Conservation (phyloP, 2,329 filamentous ascomycete species). For the Penicillium janthinellum region DNA sequence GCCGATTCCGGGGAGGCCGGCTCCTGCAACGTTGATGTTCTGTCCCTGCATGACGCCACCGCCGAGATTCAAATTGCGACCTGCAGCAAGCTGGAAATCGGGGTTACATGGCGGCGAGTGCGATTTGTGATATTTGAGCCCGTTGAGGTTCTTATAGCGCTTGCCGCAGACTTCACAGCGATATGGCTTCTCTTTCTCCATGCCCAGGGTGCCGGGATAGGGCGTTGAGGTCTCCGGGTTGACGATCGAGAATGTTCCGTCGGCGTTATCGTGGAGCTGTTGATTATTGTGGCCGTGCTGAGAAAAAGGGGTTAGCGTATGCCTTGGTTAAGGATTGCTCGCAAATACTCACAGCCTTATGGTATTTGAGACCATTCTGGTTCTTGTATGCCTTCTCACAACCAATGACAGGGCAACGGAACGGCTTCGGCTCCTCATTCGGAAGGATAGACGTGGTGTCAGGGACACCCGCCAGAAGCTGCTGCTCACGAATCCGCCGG, state of each 20-base stretch:
- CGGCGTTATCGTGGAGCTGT: slow-evolving; percentile 92
- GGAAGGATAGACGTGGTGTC: slow-evolving; percentile 52
- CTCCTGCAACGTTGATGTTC: slow-evolving; percentile 51
- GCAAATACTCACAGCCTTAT: slow-evolving; percentile 61
- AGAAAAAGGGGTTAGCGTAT: slow-evolving; percentile 9
- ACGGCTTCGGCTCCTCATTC: slow-evolving; percentile 93
- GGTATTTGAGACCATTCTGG: slow-evolving; percentile 95
- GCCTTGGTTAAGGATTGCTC: slow-evolving; percentile 30
- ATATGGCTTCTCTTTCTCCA: slow-evolving; percentile 99
- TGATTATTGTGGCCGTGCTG: slow-evolving; percentile 94
- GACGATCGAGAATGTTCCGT: slow-evolving; percentile 97
- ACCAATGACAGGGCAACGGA: slow-evolving; percentile 95
- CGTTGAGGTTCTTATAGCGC: slow-evolving; percentile 98
- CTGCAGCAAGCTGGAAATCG: slow-evolving; percentile 64
- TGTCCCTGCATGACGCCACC: slow-evolving; percentile 50
- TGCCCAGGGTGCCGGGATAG: slow-evolving; percentile 94
- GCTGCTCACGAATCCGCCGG: slow-evolving; percentile 64
- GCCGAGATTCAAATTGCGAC: slow-evolving; percentile 41
- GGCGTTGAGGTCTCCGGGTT: slow-evolving; percentile 93
- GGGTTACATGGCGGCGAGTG: slow-evolving; percentile 90
- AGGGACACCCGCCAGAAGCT: slow-evolving; percentile 60
- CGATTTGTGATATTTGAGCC: slow-evolving; percentile 89
- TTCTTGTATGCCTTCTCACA: slow-evolving; percentile 99
- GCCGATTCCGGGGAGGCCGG: slow-evolving; percentile 50
- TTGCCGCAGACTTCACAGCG: slow-evolving; percentile 97